phyloP scores from a whole-genome alignment of 345 rosid genomes.

The Corchorus olitorius region DNA sequence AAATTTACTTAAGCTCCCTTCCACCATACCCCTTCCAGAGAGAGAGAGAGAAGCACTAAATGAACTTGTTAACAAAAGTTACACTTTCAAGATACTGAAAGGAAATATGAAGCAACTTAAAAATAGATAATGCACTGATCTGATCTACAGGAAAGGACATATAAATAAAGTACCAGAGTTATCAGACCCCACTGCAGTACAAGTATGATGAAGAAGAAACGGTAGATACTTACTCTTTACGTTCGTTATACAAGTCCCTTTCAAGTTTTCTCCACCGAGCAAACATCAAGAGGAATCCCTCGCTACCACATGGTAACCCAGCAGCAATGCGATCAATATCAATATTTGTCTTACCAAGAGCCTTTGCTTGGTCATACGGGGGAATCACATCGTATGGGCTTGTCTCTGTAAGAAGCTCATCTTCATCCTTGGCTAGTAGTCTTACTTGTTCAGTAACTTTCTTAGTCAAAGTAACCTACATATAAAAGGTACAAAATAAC shows the following conservation, averaged over 20 bases:
- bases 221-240: constrained; percentile 69
- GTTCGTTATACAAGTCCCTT: constrained; percentile 95
- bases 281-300: constrained; percentile 98
- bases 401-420: constrained; percentile 74
- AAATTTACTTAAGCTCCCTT: background rate
- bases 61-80: background rate
- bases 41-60: background rate
- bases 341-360: constrained; percentile 96
- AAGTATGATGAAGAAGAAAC: constrained; percentile 22
- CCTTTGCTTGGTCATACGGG: constrained; percentile 98
- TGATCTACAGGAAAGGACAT: constrained; percentile 1
- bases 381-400: constrained; percentile 65
- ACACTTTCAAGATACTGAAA: background rate
- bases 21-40: background rate
- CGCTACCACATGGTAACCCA: constrained; percentile 98
- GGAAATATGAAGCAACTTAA: background rate
- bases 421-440: constrained; percentile 86
- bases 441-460: constrained; percentile 95
- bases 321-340: constrained; percentile 98
- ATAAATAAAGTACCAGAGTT: background rate
- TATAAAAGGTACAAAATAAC: constrained; percentile 22
- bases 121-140: background rate
- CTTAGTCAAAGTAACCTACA: constrained; percentile 78
- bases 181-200: background rate
- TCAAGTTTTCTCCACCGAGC: constrained; percentile 99